Evolutionary conservation across 495 filamentous ascomycete genomes (phyloP).

Genomic region (Hypoxylon trugodes): DNA sequence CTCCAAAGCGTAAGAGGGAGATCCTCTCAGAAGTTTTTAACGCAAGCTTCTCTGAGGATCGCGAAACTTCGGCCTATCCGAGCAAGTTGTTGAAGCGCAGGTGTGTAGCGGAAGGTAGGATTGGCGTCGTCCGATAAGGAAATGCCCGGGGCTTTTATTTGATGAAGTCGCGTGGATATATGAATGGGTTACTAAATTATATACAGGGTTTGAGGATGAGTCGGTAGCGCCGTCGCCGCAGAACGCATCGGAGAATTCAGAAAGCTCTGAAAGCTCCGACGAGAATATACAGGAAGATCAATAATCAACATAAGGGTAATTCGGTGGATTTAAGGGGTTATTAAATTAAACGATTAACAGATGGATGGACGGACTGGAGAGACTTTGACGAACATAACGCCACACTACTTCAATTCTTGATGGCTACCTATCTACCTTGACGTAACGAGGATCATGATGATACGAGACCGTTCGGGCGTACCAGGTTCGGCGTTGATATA

Average conservation of each 20-base stretch:
- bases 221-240: not conserved
- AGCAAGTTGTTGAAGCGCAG: conserved; percentile 32
- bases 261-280: not conserved
- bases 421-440: not conserved
- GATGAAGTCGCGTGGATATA: conserved; percentile 17
- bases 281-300: no score
- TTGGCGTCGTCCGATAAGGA: conserved; percentile 36
- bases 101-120: conserved; percentile 31
- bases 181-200: conserved; percentile 27
- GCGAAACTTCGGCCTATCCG: conserved; percentile 16
- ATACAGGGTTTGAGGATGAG: conserved; percentile 14
- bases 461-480: conserved; percentile 5
- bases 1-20: conserved; percentile 26
- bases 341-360: not conserved
- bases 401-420: not conserved
- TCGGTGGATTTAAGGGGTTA: not conserved
- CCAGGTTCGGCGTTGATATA: conserved; percentile 3
- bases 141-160: conserved; percentile 5
- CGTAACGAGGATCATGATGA: conserved; percentile 17
- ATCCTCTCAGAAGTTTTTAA: conserved; percentile 38
- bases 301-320: no score
- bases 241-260: not conserved
- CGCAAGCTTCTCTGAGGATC: conserved; percentile 39
- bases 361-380: not conserved
- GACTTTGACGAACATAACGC: not conserved